Base-by-base conservation (phyloP, 306 rosid genomes). In the Medicago arabica region DNA sequence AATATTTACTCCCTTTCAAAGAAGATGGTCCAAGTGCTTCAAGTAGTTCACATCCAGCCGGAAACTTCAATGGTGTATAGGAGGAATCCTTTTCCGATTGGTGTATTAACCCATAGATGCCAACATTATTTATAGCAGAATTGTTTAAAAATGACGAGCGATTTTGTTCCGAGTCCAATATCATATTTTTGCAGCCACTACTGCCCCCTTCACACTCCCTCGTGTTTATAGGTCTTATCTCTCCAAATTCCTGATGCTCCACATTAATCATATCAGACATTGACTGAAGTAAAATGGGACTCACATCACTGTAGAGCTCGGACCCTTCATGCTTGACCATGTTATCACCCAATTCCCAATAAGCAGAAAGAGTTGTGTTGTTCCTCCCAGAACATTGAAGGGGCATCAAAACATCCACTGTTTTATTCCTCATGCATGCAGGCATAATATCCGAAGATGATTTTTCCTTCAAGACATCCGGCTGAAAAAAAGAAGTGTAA, bases 11-110 rank as follows among this genome's bases (percentile, higher is more conserved):
- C 75, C 79, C 86, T 85, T 76, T 86, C 61, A 79, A 71, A 88
- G 91, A 92, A 75, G 85, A 87, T 34, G 97, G 94, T 75, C 99
- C 99, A 67, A 96, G 97, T 40, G 89, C 99, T 90, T 96, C 98
- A 55, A 89, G 93, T 54, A 96, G 91, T 86, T 96, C 99, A 79
- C 86, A 92, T 43, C 96, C 99, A 84, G 97, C 97, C 85, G 98
- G 98, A 81, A 96, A 92, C 72, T 89, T 82, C 82, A 87, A 72
- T 28, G 83, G 57, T 13, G 82, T 9, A 57, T 25, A 61, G 4
- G 70, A 74, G 38, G 19, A 71, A 75, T 84, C 83, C 86, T 67
- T 14, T 85, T 77, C 89, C 39, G 83, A 73, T 17, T 87, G 86
- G 70, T 53, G 47, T 72, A 78, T 47, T 67, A 61, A 74, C 70